These are phyloP conservation scores for Leptosphaerulina australis DNA, from an alignment of 2,329 filamentous ascomycete genomes.

Conservation along the genomic window DNA sequence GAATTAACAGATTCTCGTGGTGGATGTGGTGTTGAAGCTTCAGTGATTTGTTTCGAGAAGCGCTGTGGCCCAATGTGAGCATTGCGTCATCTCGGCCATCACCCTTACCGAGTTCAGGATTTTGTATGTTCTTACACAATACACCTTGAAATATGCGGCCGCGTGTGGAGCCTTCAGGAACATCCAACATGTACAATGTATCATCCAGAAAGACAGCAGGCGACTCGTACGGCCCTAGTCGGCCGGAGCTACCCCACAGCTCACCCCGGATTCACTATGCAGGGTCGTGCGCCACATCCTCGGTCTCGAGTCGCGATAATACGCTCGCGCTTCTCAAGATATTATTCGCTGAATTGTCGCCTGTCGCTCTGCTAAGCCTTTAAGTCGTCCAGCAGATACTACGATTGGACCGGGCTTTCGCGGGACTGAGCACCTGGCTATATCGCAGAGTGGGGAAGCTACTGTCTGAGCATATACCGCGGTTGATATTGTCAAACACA, in stretches of 20 bases:
- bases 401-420: conserved; percentile 3
- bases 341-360: neutral
- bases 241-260: conserved; percentile 8
- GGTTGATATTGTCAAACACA: neutral
- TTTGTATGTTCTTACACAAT: too few species aligned
- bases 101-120: too few species aligned
- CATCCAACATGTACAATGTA: too few species aligned
- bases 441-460: conserved; percentile 5
- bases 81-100: too few species aligned
- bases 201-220: too few species aligned
- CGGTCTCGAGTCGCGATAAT: conserved; percentile 3
- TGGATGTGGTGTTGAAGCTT: too few species aligned
- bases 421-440: neutral
- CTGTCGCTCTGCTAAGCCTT: neutral
- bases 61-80: too few species aligned
- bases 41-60: too few species aligned
- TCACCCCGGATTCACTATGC: conserved; percentile 9
- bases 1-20: too few species aligned
- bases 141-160: too few species aligned
- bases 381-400: neutral
- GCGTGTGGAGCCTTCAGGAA: too few species aligned
- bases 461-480: neutral
- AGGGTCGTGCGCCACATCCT: conserved; percentile 6
- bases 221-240: conserved; percentile 7
- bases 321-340: neutral